Evolutionary conservation across 2,329 filamentous ascomycete genomes (phyloP).

Genomic region (Penicillium sp.): DNA sequence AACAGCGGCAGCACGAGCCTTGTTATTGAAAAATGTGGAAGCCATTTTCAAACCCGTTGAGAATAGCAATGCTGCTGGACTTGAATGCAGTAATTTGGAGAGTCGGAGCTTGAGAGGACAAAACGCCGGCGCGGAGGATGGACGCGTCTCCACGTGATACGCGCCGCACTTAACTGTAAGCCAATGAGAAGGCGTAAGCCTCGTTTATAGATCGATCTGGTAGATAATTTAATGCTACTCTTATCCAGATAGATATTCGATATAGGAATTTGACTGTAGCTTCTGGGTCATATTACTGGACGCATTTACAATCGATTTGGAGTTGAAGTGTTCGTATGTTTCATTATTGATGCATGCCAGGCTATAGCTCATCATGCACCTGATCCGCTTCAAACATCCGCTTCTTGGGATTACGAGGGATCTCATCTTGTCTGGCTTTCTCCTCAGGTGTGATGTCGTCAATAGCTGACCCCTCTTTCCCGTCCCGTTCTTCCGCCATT

Average conservation of each 20-base stretch:
- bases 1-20: slow-evolving; percentile 67
- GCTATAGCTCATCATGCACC: slow-evolving; percentile 38
- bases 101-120: slow-evolving; percentile 8
- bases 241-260: no score
- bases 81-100: slow-evolving; percentile 7
- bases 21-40: slow-evolving; percentile 93
- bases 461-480: slow-evolving; percentile 26
- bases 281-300: no score
- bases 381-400: slow-evolving; percentile 43
- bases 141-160: slow-evolving; percentile 35
- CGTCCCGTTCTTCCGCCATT: slow-evolving; percentile 31
- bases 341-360: slow-evolving; percentile 12
- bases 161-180: slow-evolving; percentile 22
- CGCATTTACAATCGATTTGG: no score
- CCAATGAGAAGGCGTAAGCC: slow-evolving; percentile 15
- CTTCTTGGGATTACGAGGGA: slow-evolving; percentile 45
- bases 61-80: not conserved
- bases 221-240: no score
- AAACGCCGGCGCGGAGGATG: slow-evolving; percentile 15
- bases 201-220: no score
- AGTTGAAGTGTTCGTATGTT: not conserved
- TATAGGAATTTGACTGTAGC: no score
- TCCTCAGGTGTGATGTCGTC: slow-evolving; percentile 36
- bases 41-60: slow-evolving; percentile 40
- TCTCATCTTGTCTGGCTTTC: slow-evolving; percentile 32